These are phyloP conservation scores for Candida sonorensis DNA, from an alignment of 805 yeast species.

Conservation along the genomic window DNA sequence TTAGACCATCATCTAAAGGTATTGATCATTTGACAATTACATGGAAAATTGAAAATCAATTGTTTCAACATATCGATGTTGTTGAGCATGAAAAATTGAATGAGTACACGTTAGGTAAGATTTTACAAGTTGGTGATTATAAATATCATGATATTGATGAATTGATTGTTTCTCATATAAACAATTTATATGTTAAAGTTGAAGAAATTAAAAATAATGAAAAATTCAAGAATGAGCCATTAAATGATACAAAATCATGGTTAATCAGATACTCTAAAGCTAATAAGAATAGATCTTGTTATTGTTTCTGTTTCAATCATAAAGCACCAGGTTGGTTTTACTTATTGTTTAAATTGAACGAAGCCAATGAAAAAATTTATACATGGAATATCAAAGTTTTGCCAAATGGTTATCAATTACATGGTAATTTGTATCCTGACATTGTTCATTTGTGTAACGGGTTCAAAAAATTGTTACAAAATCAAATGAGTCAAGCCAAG, in stretches of 20 bases:
- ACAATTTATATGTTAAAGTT: constrained; percentile 74
- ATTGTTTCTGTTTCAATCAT: constrained; percentile 86
- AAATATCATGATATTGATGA: constrained; percentile 88
- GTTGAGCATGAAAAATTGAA: constrained; percentile 65
- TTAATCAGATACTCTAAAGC: constrained; percentile 85
- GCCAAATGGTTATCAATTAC: constrained; percentile 77
- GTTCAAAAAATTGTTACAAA: constrained; percentile 54
- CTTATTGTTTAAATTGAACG: constrained; percentile 75
- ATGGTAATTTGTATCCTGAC: constrained; percentile 80
- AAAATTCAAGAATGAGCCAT: constrained; percentile 77
- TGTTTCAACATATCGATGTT: constrained; percentile 88
- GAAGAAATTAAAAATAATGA: constrained; percentile 82
- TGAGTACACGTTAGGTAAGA: constrained; percentile 54
- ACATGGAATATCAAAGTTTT: constrained; percentile 91
- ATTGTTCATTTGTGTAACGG: constrained; percentile 89
- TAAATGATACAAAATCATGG: constrained; percentile 78
- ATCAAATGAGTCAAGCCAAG: constrained; percentile 20
- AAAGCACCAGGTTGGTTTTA: constrained; percentile 92
- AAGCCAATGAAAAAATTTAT: constrained; percentile 54
- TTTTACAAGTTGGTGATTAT: constrained; percentile 55
- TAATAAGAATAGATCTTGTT: constrained; percentile 82
- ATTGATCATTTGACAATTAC: constrained; percentile 84
- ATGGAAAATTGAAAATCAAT: constrained; percentile 89
- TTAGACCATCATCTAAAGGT: constrained; percentile 92
- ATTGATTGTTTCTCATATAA: constrained; percentile 79